phyloP scores from a whole-genome alignment of 2,329 filamentous ascomycete species.

The Colletotrichum phormii region DNA sequence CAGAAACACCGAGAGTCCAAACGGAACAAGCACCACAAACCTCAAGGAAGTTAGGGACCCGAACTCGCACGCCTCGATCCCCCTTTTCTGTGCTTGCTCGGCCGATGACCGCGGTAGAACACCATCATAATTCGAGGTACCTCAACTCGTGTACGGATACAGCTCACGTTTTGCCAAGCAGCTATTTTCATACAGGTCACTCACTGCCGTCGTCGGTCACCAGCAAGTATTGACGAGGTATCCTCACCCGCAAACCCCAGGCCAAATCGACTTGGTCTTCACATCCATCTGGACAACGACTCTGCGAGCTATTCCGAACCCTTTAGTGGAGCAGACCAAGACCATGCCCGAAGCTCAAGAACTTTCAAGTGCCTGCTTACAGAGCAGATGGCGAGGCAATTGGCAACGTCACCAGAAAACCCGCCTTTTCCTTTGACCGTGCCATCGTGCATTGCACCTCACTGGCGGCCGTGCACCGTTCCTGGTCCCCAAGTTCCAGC shows the following conservation, averaged over 20 bases:
- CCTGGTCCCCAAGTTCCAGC: slow-evolving; percentile 5
- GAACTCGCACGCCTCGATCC: neutral
- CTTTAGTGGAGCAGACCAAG: neutral
- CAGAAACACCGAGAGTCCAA: neutral
- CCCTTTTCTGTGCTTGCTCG: neutral
- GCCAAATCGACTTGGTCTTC: neutral
- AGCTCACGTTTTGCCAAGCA: slow-evolving; percentile 23
- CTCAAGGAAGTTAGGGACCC: too few species aligned
- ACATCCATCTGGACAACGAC: neutral
- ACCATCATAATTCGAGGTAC: neutral
- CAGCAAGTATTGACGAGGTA: neutral
- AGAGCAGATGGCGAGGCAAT: neutral
- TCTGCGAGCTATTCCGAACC: neutral
- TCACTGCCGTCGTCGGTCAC: neutral
- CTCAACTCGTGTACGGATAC: slow-evolving; percentile 2
- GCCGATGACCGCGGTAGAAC: slow-evolving; percentile 4
- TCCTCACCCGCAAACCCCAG: neutral
- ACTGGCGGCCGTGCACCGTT: slow-evolving; percentile 8
- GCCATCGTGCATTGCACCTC: neutral
- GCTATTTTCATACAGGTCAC: neutral
- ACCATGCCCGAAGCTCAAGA: neutral
- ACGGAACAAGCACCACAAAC: neutral
- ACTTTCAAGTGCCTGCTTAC: neutral
- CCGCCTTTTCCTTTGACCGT: slow-evolving; percentile 1
- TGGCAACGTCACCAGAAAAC: neutral